Evolutionary conservation across 202 grass and related monocot species (phyloP), one percentile per base, ranked within the genome.

Genomic region (Tripidium arundinaceum): DNA sequence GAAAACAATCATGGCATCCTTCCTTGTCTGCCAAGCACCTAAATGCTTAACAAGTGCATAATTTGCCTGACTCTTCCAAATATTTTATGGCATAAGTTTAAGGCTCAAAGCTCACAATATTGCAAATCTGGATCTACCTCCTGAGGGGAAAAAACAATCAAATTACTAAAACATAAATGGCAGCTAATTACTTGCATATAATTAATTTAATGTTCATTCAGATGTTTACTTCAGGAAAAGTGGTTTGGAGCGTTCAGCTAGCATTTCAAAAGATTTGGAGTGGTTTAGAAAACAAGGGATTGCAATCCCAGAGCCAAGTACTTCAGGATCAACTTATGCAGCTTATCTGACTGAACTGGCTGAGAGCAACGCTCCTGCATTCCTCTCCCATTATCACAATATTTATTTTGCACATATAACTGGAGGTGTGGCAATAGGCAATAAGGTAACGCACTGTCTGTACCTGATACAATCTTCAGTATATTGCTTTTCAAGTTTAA

Each of bases 321-420:
- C n/a, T n/a, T n/a, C n/a, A n/a, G n/a, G n/a, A n/a, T n/a, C n/a
- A n/a, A n/a, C n/a, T n/a, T n/a, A n/a, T n/a, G n/a, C n/a, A n/a
- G n/a, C n/a, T n/a, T n/a, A n/a, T n/a, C n/a, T n/a, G n/a, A n/a
- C n/a, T n/a, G n/a, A n/a, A n/a, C n/a, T n/a, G n/a, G n/a, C n/a
- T n/a, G n/a, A n/a, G n/a, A n/a, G 73, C 33, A 94, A 68, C 12
- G 76, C 82, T 52, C 95, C 92, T 52, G 89, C 90, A 6, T 98
- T 98, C 82, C 90, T 98, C 52, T 94, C 90, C 25, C 92, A 98
- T 72, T 93, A 89, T 80, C 93, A 98, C 87, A 94, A 95, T 79
- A 91, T 98, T 21, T 98, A 93, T 85, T 98, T 94, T 84, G 84
- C 92, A 26, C 92, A 98, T 78, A 77, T 81, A 74, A 88, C 92